Conservation (phyloP, 768 basidiomycete genomes). For the Podaxis sp. region DNA sequence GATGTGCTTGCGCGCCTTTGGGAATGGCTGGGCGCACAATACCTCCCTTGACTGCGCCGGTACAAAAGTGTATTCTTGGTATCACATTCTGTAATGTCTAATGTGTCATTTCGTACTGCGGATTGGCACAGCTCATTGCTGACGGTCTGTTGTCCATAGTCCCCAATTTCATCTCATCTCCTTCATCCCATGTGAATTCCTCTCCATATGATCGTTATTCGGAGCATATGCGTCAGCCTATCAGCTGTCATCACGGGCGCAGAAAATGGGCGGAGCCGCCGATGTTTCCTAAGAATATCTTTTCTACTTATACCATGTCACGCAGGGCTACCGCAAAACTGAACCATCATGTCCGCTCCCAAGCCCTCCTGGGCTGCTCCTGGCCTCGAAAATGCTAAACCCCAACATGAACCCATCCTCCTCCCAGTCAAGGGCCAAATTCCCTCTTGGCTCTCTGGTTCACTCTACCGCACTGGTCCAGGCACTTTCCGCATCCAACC, state of each 20-base stretch:
- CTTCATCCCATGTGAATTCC: neutral
- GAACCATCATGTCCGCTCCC: neutral
- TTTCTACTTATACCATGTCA: neutral
- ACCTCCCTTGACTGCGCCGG: neutral
- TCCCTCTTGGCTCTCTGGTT: constrained; percentile 7
- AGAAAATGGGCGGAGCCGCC: neutral
- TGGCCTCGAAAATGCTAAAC: constrained; percentile 7
- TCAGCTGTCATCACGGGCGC: neutral
- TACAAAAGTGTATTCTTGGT: constrained; percentile 12
- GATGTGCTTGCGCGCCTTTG: neutral
- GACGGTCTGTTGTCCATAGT: constrained; percentile 1
- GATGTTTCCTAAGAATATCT: neutral
- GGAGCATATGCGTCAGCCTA: neutral
- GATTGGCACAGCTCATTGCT: neutral
- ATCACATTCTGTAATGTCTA: constrained; percentile 5
- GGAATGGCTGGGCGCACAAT: neutral
- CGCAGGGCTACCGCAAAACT: neutral
- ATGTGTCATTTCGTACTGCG: neutral
- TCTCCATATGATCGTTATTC: neutral
- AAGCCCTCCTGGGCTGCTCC: constrained; percentile 10
- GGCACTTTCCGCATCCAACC: constrained; percentile 2
- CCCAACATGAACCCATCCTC: constrained; percentile 8
- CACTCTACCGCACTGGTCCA: constrained; percentile 1
- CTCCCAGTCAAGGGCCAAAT: constrained; percentile 9
- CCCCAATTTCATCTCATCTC: neutral